A percentile compares a stretch with the other conserved stretches of the same genome.
These are phyloP conservation scores for Ettlia oleoabundans DNA, from an alignment of 139 green algal genomes.

Conservation along the genomic window DNA sequence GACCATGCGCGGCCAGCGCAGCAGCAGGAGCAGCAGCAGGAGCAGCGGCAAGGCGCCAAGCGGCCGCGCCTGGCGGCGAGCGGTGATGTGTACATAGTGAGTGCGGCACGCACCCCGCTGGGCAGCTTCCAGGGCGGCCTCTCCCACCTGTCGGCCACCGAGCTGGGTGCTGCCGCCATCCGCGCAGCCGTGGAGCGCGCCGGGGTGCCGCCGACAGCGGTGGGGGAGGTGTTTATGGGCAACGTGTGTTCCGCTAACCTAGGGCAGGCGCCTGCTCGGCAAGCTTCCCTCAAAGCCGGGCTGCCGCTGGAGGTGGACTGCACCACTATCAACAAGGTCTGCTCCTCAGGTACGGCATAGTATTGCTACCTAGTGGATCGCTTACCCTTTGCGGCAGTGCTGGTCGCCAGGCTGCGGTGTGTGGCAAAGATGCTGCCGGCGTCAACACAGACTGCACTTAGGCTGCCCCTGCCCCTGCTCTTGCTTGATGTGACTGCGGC, in stretches of 20 bases:
- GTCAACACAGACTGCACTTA: too few relatives aligned
- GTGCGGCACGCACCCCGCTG: conserved; percentile 75
- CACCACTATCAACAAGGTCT: conserved; percentile 95
- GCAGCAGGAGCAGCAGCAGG: too few relatives aligned
- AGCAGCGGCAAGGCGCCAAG: neutral
- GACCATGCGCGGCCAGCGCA: too few relatives aligned
- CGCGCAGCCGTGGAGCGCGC: conserved; percentile 71
- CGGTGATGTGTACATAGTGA: conserved; percentile 66
- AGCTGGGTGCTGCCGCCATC: conserved; percentile 85
- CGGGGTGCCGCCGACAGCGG: conserved; percentile 43
- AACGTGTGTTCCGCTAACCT: conserved; percentile 75
- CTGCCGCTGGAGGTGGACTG: conserved; percentile 72
- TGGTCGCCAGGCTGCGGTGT: neutral
- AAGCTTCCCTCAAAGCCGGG: conserved; percentile 81
- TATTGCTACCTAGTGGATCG: too few relatives aligned
- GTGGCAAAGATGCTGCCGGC: neutral
- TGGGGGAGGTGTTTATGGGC: conserved; percentile 89
- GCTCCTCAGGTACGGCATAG: conserved; percentile 48
- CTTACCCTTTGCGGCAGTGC: neutral
- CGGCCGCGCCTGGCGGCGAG: neutral
- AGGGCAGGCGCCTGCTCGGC: conserved; percentile 81
- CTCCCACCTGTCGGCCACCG: conserved; percentile 63
- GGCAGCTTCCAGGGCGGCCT: conserved; percentile 80
- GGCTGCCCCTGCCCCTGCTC: too few relatives aligned
- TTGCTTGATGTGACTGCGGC: too few relatives aligned